Evolutionary conservation across 2,329 filamentous ascomycete genomes (phyloP), one percentile per base, ranked within the genome.

Genomic region (Verticillium dahliae): DNA sequence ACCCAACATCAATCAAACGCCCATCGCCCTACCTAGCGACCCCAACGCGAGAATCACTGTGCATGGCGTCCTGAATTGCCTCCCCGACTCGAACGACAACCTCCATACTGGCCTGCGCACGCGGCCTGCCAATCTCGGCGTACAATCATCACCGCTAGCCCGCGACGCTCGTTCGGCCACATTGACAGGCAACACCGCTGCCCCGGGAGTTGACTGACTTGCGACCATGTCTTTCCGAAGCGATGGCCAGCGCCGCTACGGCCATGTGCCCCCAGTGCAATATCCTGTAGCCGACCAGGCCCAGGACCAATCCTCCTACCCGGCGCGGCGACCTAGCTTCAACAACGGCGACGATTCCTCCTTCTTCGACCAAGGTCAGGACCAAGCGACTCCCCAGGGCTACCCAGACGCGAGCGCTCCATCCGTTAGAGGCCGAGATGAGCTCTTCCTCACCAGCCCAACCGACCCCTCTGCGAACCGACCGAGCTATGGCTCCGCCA

Each of bases 321-420:
- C 77, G 6, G 72, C 71, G 54, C 81, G 90, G 66, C 83, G 85
- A 66, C 83, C 85, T 57, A 94, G 89, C 78, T 92, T 91, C 78
- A 88, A 92, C 73, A 85, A 82, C 67, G 90, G 89, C 66, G 91
- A 95, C 73, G 90, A 94, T 72, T 78, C 81, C 57, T 75, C 78
- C 57, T 85, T 63, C 58, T 64, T 69, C 68, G 61, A 63, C 65
- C 64, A 63, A 57, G 59, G 27, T 54, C 56, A 41, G 22, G 57
- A 39, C 33, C 64, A 65, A 35, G 45, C 35, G 9, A 13, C 13
- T 37, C 7, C 57, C 58, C 62, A 59, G 6, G 63, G 64, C 62
- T 68, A 69, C 65, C 67, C 71, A 62, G 69, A 69, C 13, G 15
- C 60, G 68, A 67, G 37, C 64, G 67, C 62, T 72, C 68, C 69